Evolutionary conservation across 2,329 filamentous ascomycete species (phyloP).

Genomic region (Beauveria pseudobassiana): DNA sequence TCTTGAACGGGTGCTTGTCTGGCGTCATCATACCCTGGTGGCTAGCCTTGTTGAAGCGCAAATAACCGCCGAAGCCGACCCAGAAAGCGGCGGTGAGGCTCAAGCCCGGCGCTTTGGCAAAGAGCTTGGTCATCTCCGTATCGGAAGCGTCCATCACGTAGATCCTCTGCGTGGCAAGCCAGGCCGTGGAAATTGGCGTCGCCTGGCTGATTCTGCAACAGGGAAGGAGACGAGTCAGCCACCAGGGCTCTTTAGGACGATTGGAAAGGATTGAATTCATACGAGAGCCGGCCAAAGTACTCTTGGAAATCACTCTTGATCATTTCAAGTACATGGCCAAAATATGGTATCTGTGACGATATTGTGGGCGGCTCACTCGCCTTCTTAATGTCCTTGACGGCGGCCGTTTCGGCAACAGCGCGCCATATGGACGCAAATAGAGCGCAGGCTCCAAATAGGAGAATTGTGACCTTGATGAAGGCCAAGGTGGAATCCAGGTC

Average conservation of each 20-base stretch:
- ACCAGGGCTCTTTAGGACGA: neutral
- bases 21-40: slow-evolving; percentile 8
- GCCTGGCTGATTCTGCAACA: neutral
- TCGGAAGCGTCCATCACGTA: slow-evolving; percentile 6
- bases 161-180: slow-evolving; percentile 1
- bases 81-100: slow-evolving; percentile 7
- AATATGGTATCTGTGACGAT: neutral
- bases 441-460: neutral
- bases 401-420: neutral
- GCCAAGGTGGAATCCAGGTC: neutral
- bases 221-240: neutral
- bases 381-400: neutral
- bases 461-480: neutral
- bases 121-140: slow-evolving; percentile 9
- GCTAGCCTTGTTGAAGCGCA: slow-evolving; percentile 8
- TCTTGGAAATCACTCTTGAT: slow-evolving; percentile 8
- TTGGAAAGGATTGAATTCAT: neutral
- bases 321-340: slow-evolving; percentile 1
- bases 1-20: slow-evolving; percentile 8
- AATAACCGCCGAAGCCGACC: slow-evolving; percentile 6
- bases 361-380: slow-evolving; percentile 4
- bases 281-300: slow-evolving; percentile 8
- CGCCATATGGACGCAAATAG: neutral
- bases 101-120: slow-evolving; percentile 2
- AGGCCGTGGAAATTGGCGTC: neutral